phyloP scores from a whole-genome alignment of 352 stramenopile genomes.

The Phytopythium montanum region DNA sequence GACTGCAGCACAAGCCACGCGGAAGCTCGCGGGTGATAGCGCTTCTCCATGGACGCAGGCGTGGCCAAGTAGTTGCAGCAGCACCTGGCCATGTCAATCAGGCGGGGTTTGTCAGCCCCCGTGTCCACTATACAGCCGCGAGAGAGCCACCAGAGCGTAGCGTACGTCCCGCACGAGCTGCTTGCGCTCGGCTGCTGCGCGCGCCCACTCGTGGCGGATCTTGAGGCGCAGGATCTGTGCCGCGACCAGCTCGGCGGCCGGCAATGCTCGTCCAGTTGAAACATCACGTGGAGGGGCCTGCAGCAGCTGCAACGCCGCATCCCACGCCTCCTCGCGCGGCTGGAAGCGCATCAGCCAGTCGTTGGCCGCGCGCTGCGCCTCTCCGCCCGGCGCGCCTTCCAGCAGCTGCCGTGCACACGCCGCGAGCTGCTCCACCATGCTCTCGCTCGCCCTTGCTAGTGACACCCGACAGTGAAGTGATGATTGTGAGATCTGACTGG shows the following conservation, averaged over 20 bases:
- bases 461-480: neutral
- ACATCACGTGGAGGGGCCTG: conserved; percentile 21
- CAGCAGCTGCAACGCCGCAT: conserved; percentile 51
- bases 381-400: conserved; percentile 49
- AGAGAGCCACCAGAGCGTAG: neutral
- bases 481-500: neutral
- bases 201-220: conserved; percentile 45
- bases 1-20: conserved; percentile 44
- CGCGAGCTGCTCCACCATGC: conserved; percentile 49
- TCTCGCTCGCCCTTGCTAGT: neutral
- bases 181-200: conserved; percentile 30
- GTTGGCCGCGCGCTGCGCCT: conserved; percentile 53
- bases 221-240: conserved; percentile 74
- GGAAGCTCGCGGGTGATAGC: conserved; percentile 28
- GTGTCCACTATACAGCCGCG: too few relatives aligned
- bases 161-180: conserved; percentile 41
- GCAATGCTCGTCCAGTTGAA: conserved; percentile 14
- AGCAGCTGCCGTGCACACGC: conserved; percentile 63
- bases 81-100: conserved; percentile 16
- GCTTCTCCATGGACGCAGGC: conserved; percentile 17
- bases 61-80: conserved; percentile 38
- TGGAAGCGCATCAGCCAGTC: conserved; percentile 71
- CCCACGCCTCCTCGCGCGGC: conserved; percentile 48
- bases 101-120: neutral
- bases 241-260: conserved; percentile 47